Conservation (phyloP, 805 yeast species). For the Candida caryicola region DNA sequence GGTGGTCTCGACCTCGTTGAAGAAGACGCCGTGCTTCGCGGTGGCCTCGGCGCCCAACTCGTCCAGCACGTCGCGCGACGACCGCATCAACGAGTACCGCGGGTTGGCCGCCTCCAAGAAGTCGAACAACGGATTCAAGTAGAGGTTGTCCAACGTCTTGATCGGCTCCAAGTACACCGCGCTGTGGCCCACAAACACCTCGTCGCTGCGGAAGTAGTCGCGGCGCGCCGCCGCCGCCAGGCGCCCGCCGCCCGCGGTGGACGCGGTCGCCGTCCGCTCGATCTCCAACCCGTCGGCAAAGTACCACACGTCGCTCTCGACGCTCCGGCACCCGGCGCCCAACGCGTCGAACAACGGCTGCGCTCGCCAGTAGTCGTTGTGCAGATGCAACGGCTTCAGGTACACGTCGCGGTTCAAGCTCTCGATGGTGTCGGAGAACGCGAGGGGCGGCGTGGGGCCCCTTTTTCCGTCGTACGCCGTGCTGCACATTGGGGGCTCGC, state of each 20-base stretch:
- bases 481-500: neutral
- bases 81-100: slow-evolving; percentile 2
- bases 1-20: slow-evolving; percentile 49
- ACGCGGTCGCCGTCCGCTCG: slow-evolving; percentile 9
- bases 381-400: slow-evolving; percentile 55
- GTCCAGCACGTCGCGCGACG: neutral
- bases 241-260: slow-evolving; percentile 15
- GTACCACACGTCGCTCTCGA: slow-evolving; percentile 69
- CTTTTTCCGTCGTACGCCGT: slow-evolving; percentile 8
- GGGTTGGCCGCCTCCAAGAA: slow-evolving; percentile 52
- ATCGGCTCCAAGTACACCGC: slow-evolving; percentile 42
- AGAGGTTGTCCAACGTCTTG: slow-evolving; percentile 48
- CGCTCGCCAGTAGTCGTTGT: slow-evolving; percentile 66
- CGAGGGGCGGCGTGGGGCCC: slow-evolving; percentile 16
- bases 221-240: slow-evolving; percentile 2
- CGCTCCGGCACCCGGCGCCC: slow-evolving; percentile 50
- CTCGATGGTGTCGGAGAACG: slow-evolving; percentile 23
- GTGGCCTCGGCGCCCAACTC: neutral
- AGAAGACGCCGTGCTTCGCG: slow-evolving; percentile 30
- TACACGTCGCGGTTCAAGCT: slow-evolving; percentile 35
- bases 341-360: slow-evolving; percentile 59
- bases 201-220: slow-evolving; percentile 28
- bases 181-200: slow-evolving; percentile 64
- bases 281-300: slow-evolving; percentile 31
- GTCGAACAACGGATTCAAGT: slow-evolving; percentile 49